Evolutionary conservation across 2,329 filamentous ascomycete species (phyloP).

Genomic region (Alternaria dauci): DNA sequence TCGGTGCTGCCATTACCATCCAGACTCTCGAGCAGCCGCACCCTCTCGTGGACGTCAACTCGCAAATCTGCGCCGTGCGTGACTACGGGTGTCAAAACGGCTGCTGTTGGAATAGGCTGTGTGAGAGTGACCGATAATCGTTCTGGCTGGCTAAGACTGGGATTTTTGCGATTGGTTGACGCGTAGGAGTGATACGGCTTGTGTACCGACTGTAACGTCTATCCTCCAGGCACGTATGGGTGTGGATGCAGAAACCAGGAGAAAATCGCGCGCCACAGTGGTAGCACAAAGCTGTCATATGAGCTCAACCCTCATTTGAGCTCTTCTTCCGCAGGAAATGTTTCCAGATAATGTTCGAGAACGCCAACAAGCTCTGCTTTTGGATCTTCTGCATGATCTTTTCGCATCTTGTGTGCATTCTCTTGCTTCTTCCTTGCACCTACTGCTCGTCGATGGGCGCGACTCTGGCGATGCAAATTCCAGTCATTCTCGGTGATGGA

Average conservation of each 20-base stretch:
- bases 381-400: conserved; percentile 3
- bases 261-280: too few species aligned
- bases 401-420: conserved; percentile 10
- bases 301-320: not conserved
- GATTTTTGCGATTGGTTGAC: not conserved
- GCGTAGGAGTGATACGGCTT: not conserved
- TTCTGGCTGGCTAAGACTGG: not conserved
- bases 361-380: conserved; percentile 34
- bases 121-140: not conserved
- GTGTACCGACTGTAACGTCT: not conserved
- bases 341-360: conserved; percentile 30
- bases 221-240: not conserved
- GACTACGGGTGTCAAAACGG: not conserved
- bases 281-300: not conserved
- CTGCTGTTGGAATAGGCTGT: not conserved
- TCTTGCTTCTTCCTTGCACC: conserved; percentile 39
- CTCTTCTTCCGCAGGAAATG: conserved; percentile 12
- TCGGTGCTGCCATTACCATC: too few species aligned
- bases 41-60: not conserved
- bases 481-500: conserved; percentile 66
- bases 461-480: conserved; percentile 64
- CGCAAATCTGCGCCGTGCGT: not conserved
- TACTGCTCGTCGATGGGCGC: conserved; percentile 59
- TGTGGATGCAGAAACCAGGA: not conserved
- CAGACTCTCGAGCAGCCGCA: not conserved